Percentiles rank a stretch among this genome's conserved stretches.
phyloP scores from a whole-genome alignment of 805 yeast genomes.

The Cyberlindnera euphorbiae region DNA sequence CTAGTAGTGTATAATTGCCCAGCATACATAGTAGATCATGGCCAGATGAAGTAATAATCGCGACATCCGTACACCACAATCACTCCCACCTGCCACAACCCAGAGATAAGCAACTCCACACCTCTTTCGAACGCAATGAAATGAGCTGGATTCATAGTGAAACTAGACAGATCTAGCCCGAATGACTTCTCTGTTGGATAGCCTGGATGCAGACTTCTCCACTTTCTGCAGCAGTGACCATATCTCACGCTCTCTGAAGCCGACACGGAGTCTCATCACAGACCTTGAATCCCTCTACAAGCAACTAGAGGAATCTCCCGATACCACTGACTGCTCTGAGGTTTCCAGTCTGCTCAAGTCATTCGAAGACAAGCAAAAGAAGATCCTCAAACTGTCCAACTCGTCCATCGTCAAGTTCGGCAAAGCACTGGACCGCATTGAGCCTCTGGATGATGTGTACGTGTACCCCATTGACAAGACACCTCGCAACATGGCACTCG shows the following conservation, averaged over 20 bases:
- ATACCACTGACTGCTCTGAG: not conserved
- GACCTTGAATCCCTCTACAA: conserved; percentile 3
- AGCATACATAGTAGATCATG: too few species aligned
- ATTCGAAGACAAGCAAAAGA: conserved; percentile 29
- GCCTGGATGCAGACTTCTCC: too few species aligned
- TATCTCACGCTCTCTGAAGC: conserved; percentile 3
- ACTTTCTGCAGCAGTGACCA: conserved; percentile 1
- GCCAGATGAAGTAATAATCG: too few species aligned
- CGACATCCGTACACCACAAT: too few species aligned
- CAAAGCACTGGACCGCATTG: conserved; percentile 27
- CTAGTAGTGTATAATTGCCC: too few species aligned
- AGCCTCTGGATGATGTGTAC: conserved; percentile 31
- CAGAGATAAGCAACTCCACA: too few species aligned
- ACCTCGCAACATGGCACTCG: conserved; percentile 18
- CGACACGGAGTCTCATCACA: conserved; percentile 5
- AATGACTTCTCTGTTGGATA: too few species aligned
- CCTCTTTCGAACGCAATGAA: too few species aligned
- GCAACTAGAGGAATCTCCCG: conserved; percentile 1
- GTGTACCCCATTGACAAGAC: conserved; percentile 28
- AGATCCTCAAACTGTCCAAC: conserved; percentile 25
- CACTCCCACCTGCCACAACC: too few species aligned
- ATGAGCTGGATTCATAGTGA: too few species aligned
- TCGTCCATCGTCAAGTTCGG: conserved; percentile 26
- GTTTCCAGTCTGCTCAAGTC: conserved; percentile 10
- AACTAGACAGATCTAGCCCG: too few species aligned